phyloP scores from a whole-genome alignment of 371 early-diverging fungal species.

The Mortierella sp. region DNA sequence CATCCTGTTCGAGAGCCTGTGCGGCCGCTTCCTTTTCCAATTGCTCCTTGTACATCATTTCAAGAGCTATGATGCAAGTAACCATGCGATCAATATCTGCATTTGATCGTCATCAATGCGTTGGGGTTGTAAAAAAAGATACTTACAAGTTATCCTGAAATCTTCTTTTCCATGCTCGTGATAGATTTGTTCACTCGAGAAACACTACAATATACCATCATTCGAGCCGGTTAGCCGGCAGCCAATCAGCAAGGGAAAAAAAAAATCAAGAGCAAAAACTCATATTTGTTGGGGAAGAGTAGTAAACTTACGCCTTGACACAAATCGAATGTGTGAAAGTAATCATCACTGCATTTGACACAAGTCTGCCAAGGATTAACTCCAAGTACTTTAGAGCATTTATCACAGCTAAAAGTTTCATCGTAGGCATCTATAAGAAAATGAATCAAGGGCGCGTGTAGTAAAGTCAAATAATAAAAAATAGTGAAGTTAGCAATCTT shows the following conservation, averaged over 20 bases:
- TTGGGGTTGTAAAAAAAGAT: not conserved
- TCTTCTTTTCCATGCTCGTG: conserved; percentile 72
- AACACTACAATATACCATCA: conserved; percentile 61
- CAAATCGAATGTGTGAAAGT: conserved; percentile 81
- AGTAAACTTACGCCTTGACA: conserved; percentile 65
- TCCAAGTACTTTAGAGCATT: conserved; percentile 68
- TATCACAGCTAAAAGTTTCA: conserved; percentile 79
- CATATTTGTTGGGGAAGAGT: too few species aligned
- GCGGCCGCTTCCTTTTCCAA: conserved; percentile 63
- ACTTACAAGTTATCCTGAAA: conserved; percentile 73
- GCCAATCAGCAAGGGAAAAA: not conserved
- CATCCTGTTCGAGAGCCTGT: conserved; percentile 60
- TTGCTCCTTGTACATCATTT: conserved; percentile 47
- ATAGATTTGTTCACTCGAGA: conserved; percentile 60
- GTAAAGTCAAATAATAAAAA: too few species aligned
- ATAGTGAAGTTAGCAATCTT: too few species aligned
- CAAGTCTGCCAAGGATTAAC: conserved; percentile 80
- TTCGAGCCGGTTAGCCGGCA: too few species aligned
- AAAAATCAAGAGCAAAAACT: too few species aligned
- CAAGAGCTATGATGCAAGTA: conserved; percentile 28
- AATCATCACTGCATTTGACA: conserved; percentile 72
- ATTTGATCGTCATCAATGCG: too few species aligned
- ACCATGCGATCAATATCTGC: not conserved
- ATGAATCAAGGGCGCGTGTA: not conserved
- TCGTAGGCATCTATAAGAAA: conserved; percentile 69